A percentile compares a stretch with the other conserved stretches of the same genome.
These are phyloP conservation scores for Endoconidiophora laricicola DNA, from an alignment of 2,329 filamentous ascomycete species.

Conservation along the genomic window DNA sequence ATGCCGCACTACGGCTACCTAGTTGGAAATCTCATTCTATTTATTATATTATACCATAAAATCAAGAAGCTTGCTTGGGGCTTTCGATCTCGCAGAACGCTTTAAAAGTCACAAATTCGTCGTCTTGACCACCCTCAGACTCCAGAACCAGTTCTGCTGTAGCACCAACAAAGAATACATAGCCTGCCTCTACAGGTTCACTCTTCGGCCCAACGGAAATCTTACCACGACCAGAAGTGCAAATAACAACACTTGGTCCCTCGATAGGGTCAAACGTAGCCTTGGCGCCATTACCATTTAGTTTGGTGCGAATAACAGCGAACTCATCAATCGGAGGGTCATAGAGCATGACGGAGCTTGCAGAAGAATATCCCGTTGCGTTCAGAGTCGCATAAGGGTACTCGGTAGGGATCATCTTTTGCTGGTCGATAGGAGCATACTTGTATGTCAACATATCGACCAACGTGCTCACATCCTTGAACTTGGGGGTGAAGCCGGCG, in stretches of 20 bases:
- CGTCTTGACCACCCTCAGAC: constrained; percentile 40
- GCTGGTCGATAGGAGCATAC: constrained; percentile 83
- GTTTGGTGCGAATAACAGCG: constrained; percentile 63
- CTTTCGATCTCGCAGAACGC: constrained; percentile 72
- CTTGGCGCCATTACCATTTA: constrained; percentile 58
- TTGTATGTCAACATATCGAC: constrained; percentile 88
- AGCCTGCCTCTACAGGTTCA: constrained; percentile 55
- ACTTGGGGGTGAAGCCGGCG: constrained; percentile 94
- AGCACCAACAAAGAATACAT: constrained; percentile 73
- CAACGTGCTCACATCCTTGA: constrained; percentile 85
- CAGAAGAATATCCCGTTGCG: constrained; percentile 61
- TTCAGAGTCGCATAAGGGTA: constrained; percentile 80
- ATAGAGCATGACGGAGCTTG: constrained; percentile 59
- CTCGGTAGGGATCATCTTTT: constrained; percentile 76
- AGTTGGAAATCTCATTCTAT: no score
- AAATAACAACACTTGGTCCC: constrained; percentile 85
- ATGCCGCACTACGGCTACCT: no score
- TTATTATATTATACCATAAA: no score
- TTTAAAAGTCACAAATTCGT: constrained; percentile 75
- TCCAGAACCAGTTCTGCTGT: constrained; percentile 72
- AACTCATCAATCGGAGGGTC: constrained; percentile 97
- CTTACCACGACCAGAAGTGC: constrained; percentile 65
- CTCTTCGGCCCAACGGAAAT: constrained; percentile 74
- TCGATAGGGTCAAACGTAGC: constrained; percentile 75
- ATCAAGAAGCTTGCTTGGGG: not conserved